Evolutionary conservation across 2,329 filamentous ascomycete species (phyloP), one percentile per base, ranked within the genome.

Genomic region (Arthrobotrys iridis): DNA sequence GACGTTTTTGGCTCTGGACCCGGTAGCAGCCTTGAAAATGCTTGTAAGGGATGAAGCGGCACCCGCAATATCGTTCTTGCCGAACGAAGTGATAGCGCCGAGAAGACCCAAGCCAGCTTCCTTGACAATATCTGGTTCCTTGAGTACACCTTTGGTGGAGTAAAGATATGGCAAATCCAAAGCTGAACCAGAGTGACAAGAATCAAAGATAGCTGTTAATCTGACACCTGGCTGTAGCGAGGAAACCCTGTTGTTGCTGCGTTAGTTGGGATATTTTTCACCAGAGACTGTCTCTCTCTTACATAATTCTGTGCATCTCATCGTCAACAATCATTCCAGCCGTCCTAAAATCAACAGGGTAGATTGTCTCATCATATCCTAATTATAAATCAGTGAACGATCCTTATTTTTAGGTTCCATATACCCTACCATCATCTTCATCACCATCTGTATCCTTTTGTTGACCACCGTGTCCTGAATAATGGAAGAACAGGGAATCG

Each of bases 21-120:
- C 93, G 74, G 84, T 87, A 20, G 92, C 91, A 15, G 93, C 93
- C 81, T 97, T 97, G 83, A 96, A 89, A 80, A 98, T 88, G 48
- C 89, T 88, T 81, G 94, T 89, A n/a, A 95, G 87, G 48, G 90
- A 90, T 71, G 87, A 90, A 28, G 93, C 89, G 82, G 97, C 93
- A 77, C 92, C 88, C 72, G 89, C 88, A 79, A 97, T 85, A 82
- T 98, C 93, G 79, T 94, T 93, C 78, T 89, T 88, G 59, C 91
- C 90, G 82, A 96, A 97, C 13, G 91, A 89, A 22, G 87, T 88
- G 33, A 96, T 88, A 48, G 78, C 87, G 76, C 87, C 87, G 73
- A 93, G 85, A 76, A 93, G 84, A 63, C 91, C 91, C 81, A 88
- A 86, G 48, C 90, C 91, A 64, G 91, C 91, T 83, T 93, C 91